Percentiles rank a stretch among this genome's conserved stretches.
phyloP scores from a whole-genome alignment of 345 rosid genomes.

The Pseudoturritis turrita region DNA sequence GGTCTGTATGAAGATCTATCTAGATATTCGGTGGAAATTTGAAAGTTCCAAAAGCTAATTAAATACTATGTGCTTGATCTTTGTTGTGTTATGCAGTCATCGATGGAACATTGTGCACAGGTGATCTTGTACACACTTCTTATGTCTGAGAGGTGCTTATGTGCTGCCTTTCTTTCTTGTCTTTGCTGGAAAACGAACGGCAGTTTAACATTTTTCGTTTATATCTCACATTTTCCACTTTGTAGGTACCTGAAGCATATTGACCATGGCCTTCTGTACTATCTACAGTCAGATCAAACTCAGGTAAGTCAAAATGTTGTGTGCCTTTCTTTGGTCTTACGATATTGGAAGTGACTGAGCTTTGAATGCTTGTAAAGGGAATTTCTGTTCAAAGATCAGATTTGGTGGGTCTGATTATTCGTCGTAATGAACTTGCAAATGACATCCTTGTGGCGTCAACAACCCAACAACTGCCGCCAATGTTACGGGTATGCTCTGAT shows the following conservation, averaged over 20 bases:
- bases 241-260: constrained; percentile 70
- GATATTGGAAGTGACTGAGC: constrained; percentile 6
- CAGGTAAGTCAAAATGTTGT: constrained; percentile 43
- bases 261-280: constrained; percentile 82
- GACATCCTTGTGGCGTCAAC: constrained; percentile 72
- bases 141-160: constrained; percentile 88
- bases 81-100: constrained; percentile 53
- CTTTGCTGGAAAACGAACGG: constrained; percentile 3
- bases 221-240: constrained; percentile 1
- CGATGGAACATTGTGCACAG: constrained; percentile 89
- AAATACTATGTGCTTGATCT: constrained; percentile 1
- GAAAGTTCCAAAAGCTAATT: constrained; percentile 15
- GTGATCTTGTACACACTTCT: constrained; percentile 95
- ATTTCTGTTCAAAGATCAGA: constrained; percentile 76
- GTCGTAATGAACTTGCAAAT: constrained; percentile 91
- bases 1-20: constrained; percentile 43
- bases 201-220: background rate
- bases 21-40: constrained; percentile 4
- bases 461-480: constrained; percentile 72
- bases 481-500: constrained; percentile 62
- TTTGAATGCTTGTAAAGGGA: constrained; percentile 50
- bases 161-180: background rate
- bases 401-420: constrained; percentile 85
- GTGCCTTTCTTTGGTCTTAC: constrained; percentile 13
- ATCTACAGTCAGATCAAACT: constrained; percentile 84